phyloP scores from a whole-genome alignment of 352 stramenopile species.

The Globisporangium okanoganense region DNA sequence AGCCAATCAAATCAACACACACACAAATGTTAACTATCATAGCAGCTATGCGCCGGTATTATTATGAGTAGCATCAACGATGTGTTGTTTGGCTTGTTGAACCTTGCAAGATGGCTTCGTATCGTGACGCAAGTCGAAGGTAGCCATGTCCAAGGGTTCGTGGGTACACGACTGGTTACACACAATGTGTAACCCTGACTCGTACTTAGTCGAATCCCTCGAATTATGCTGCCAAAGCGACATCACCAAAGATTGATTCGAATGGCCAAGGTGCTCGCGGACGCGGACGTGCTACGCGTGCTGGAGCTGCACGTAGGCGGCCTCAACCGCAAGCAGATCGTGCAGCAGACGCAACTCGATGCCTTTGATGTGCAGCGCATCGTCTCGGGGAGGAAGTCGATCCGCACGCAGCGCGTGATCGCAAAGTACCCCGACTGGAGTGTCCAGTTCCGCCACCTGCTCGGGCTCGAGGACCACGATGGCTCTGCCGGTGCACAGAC shows the following conservation, averaged over 20 bases:
- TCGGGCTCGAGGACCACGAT: not conserved
- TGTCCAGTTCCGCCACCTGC: not conserved
- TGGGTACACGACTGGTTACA: no score
- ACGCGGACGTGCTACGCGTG: slow-evolving; percentile 8
- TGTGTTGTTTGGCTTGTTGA: no score
- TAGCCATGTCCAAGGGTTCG: no score
- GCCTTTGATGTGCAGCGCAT: not conserved
- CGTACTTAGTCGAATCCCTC: not conserved
- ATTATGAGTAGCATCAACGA: no score
- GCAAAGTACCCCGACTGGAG: not conserved
- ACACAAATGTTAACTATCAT: not conserved
- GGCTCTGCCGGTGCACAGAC: not conserved
- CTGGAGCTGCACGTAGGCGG: slow-evolving; percentile 1
- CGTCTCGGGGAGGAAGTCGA: not conserved
- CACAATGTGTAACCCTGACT: no score
- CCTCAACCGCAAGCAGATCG: not conserved
- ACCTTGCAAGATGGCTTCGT: no score
- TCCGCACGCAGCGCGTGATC: not conserved
- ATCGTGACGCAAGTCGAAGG: no score
- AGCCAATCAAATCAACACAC: no score
- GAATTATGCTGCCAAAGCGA: not conserved
- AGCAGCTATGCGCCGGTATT: not conserved
- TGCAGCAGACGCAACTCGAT: not conserved
- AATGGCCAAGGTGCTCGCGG: not conserved
- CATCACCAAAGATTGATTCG: not conserved